phyloP scores from a whole-genome alignment of 164 flowering plant genomes.

The Amborella trichopoda region DNA sequence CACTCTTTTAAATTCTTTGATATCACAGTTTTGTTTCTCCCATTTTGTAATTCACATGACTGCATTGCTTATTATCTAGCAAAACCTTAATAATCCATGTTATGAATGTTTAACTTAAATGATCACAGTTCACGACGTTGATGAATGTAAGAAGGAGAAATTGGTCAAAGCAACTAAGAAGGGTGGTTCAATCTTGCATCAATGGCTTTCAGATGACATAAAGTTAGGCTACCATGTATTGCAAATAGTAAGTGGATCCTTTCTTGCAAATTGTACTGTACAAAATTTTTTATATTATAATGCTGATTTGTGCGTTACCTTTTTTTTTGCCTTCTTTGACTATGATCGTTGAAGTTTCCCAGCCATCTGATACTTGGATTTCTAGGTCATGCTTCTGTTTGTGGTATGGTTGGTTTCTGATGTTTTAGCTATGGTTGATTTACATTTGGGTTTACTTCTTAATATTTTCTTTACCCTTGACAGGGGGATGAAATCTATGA shows the following conservation, averaged over 20 bases:
- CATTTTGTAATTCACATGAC: not conserved
- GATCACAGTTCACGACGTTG: conserved; percentile 22
- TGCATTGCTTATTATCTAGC: not conserved
- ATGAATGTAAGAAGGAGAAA: conserved; percentile 24
- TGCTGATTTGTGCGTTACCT: not conserved
- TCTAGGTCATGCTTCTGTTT: no score
- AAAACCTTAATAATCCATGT: not conserved
- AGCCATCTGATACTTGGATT: no score
- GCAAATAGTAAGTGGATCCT: conserved; percentile 26
- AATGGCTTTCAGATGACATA: conserved; percentile 67
- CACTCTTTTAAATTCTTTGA: not conserved
- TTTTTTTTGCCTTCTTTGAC: not conserved
- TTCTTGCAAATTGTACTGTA: not conserved
- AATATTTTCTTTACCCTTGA: conserved; percentile 1
- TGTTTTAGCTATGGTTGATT: no score
- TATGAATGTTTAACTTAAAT: not conserved
- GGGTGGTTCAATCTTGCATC: conserved; percentile 76
- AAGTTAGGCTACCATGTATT: conserved; percentile 70
- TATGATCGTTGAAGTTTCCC: no score
- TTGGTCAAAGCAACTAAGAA: conserved; percentile 49
- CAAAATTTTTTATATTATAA: not conserved
- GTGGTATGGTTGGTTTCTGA: no score
- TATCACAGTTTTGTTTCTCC: not conserved
- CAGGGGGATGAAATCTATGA: conserved; percentile 45
- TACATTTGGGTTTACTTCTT: no score